phyloP scores from a whole-genome alignment of 2,329 filamentous ascomycete species.

The Fusarium mexicanum region DNA sequence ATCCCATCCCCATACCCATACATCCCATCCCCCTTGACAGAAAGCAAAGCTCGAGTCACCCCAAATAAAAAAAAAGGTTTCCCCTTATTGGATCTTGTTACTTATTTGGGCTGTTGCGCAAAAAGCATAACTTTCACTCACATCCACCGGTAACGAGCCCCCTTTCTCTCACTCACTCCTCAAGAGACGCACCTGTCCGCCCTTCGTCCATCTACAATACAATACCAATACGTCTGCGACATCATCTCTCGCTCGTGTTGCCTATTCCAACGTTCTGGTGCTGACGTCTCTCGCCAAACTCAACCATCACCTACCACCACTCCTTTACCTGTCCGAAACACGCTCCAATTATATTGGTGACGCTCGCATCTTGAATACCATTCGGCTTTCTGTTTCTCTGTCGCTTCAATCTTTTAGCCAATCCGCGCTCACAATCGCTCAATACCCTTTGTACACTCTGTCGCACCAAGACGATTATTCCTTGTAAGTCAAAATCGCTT shows the following conservation, averaged over 20 bases:
- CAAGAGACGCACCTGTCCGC: slow-evolving; percentile 39
- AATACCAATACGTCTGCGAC: slow-evolving; percentile 40
- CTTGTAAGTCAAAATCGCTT: slow-evolving; percentile 51
- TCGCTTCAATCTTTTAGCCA: slow-evolving; percentile 21
- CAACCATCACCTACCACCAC: slow-evolving; percentile 38
- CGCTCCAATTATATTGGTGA: slow-evolving; percentile 49
- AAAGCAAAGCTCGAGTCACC: slow-evolving; percentile 31
- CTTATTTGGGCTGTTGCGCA: slow-evolving; percentile 30
- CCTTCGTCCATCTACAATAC: slow-evolving; percentile 25
- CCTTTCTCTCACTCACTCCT: slow-evolving; percentile 26
- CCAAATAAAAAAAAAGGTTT: slow-evolving; percentile 34
- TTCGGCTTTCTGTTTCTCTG: slow-evolving; percentile 44
- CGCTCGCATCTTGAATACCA: slow-evolving; percentile 46
- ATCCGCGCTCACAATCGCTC: slow-evolving; percentile 37
- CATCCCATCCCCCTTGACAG: slow-evolving; percentile 31
- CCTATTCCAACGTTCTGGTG: slow-evolving; percentile 48
- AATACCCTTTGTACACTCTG: slow-evolving; percentile 29
- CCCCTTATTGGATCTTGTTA: slow-evolving; percentile 29
- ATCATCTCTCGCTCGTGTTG: slow-evolving; percentile 47
- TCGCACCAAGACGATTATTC: slow-evolving; percentile 45
- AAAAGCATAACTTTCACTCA: slow-evolving; percentile 32
- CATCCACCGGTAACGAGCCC: slow-evolving; percentile 18
- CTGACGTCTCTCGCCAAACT: slow-evolving; percentile 45
- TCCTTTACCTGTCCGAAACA: slow-evolving; percentile 44
- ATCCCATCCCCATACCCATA: slow-evolving; percentile 1